Conservation (phyloP, 306 rosid genomes). For the Crataegus laevigata region DNA sequence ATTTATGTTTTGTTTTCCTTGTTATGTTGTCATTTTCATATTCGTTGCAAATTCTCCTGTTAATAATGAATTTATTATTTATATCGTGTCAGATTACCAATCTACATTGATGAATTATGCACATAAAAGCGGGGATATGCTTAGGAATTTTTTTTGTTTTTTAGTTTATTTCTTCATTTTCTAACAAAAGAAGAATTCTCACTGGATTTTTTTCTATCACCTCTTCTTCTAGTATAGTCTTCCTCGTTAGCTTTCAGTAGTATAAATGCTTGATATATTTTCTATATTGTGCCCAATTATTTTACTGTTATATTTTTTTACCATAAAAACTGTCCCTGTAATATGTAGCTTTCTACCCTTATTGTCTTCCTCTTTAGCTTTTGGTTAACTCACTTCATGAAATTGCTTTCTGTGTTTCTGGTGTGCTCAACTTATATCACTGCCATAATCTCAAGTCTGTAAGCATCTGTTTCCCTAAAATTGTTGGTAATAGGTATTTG, state of each 20-base stretch:
- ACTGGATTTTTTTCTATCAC: neutral
- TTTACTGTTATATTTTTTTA: neutral
- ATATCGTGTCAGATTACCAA: neutral
- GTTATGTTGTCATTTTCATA: neutral
- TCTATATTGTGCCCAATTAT: neutral
- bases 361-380: neutral
- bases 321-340: neutral
- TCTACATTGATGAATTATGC: neutral
- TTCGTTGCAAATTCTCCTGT: neutral
- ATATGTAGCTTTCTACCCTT: neutral
- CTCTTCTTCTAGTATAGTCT: neutral
- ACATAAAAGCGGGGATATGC: neutral
- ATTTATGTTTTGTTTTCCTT: neutral
- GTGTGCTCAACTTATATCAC: neutral
- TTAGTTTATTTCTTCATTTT: neutral
- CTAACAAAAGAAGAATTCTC: neutral
- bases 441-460: neutral
- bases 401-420: neutral
- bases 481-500: constrained; percentile 49
- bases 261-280: neutral
- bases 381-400: neutral
- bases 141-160: neutral
- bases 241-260: neutral
- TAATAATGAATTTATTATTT: neutral
- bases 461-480: neutral